Evolutionary conservation across 306 rosid genomes (phyloP).

Genomic region (Pueraria montana): DNA sequence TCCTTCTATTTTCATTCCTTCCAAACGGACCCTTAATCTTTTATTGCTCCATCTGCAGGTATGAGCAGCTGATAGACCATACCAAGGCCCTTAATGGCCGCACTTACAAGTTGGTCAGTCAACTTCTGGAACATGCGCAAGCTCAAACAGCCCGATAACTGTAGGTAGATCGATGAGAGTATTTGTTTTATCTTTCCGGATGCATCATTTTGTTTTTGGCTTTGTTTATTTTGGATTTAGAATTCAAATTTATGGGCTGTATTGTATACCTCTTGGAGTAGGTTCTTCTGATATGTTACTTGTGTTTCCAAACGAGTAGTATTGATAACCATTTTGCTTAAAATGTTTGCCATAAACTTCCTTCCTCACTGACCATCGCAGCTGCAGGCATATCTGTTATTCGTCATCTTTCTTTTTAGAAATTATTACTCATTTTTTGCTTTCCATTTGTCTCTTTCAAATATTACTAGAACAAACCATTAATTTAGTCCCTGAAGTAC

Average conservation of each 20-base stretch:
- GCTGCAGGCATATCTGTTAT: neutral
- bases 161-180: slow-evolving; percentile 35
- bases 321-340: slow-evolving; percentile 36
- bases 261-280: slow-evolving; percentile 16
- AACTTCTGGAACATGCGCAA: slow-evolving; percentile 74
- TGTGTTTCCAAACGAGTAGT: neutral
- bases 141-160: slow-evolving; percentile 68
- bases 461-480: neutral
- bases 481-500: too few species aligned
- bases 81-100: slow-evolving; percentile 82
- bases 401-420: neutral
- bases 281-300: slow-evolving; percentile 16
- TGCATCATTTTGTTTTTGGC: slow-evolving; percentile 35
- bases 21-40: neutral
- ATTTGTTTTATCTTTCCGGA: slow-evolving; percentile 12
- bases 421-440: neutral
- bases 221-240: slow-evolving; percentile 43
- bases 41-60: slow-evolving; percentile 57
- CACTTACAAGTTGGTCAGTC: slow-evolving; percentile 80
- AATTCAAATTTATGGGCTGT: slow-evolving; percentile 36
- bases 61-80: slow-evolving; percentile 93
- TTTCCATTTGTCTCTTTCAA: neutral
- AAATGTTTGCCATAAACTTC: slow-evolving; percentile 25
- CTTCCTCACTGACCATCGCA: neutral
- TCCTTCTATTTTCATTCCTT: too few species aligned